These are phyloP conservation scores for Phaffia australis DNA, from an alignment of 768 basidiomycete genomes.

Conservation along the genomic window DNA sequence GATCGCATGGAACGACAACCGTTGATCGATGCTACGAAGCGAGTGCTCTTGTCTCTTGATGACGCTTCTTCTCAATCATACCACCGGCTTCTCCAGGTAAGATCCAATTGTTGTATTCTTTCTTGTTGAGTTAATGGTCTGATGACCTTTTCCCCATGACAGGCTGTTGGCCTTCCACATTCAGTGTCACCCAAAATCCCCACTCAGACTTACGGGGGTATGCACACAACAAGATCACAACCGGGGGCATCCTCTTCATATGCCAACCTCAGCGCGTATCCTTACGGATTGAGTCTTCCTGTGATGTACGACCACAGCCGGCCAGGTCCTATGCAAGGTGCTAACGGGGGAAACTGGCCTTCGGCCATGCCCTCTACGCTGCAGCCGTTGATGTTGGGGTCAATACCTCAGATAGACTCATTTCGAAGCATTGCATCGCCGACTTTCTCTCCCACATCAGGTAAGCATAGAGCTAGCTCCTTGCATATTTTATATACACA, in stretches of 20 bases:
- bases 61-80: slow-evolving; percentile 92
- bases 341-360: background rate
- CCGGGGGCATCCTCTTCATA: slow-evolving; percentile 18
- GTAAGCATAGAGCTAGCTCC: background rate
- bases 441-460: slow-evolving; percentile 15
- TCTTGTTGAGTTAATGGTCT: background rate
- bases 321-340: slow-evolving; percentile 3
- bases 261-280: slow-evolving; percentile 10
- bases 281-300: slow-evolving; percentile 12
- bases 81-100: slow-evolving; percentile 65
- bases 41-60: slow-evolving; percentile 75
- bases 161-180: slow-evolving; percentile 70
- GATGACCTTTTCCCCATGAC: background rate
- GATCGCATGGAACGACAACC: slow-evolving; percentile 56
- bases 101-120: background rate
- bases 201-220: background rate
- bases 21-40: slow-evolving; percentile 76
- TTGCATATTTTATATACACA: background rate
- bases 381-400: slow-evolving; percentile 12
- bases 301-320: slow-evolving; percentile 16
- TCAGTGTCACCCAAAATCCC: slow-evolving; percentile 40
- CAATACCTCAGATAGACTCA: slow-evolving; percentile 5
- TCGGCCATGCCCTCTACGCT: slow-evolving; percentile 9
- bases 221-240: slow-evolving; percentile 17
- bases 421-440: slow-evolving; percentile 8